These are phyloP conservation scores for Penicillium flavigenum DNA, from an alignment of 495 filamentous ascomycete genomes.

Conservation along the genomic window DNA sequence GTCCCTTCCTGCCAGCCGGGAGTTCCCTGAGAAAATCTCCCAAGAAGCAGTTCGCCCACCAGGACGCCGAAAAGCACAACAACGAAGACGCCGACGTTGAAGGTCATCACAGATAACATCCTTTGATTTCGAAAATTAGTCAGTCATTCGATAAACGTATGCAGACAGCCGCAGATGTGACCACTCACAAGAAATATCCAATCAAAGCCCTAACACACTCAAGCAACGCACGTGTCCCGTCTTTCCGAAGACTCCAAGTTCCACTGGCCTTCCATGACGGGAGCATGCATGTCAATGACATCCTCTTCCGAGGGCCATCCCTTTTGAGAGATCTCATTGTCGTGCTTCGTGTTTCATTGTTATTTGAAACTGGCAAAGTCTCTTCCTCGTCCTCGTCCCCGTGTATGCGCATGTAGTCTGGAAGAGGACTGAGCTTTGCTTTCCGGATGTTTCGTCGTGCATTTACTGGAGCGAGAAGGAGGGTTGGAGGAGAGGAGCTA, in stretches of 20 bases:
- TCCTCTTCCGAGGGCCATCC: not conserved
- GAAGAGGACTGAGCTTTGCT: slow-evolving; percentile 19
- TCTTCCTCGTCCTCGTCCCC: not conserved
- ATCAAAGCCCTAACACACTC: slow-evolving; percentile 16
- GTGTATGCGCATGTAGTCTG: slow-evolving; percentile 7
- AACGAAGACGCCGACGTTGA: slow-evolving; percentile 22
- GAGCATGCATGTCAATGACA: not conserved
- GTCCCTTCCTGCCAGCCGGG: slow-evolving; percentile 16
- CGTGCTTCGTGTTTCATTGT: not conserved
- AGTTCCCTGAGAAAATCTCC: slow-evolving; percentile 9
- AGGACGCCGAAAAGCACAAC: slow-evolving; percentile 18
- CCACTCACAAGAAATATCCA: slow-evolving; percentile 20
- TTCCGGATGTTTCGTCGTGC: slow-evolving; percentile 2
- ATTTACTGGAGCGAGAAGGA: not conserved
- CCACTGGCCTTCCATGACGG: slow-evolving; percentile 14
- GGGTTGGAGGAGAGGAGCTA: not conserved
- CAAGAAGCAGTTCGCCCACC: slow-evolving; percentile 16
- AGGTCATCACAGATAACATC: slow-evolving; percentile 27
- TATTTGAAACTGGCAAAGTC: not conserved
- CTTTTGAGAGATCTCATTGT: not conserved
- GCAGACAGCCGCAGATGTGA: not conserved
- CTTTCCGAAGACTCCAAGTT: slow-evolving; percentile 11
- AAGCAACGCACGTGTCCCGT: slow-evolving; percentile 12
- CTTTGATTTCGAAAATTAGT: not conserved
- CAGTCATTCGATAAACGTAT: not conserved